Percentiles rank a stretch among this genome's conserved stretches.
phyloP scores from a whole-genome alignment of 2,329 filamentous ascomycete genomes.

The Ploettnerulaceae sp. region DNA sequence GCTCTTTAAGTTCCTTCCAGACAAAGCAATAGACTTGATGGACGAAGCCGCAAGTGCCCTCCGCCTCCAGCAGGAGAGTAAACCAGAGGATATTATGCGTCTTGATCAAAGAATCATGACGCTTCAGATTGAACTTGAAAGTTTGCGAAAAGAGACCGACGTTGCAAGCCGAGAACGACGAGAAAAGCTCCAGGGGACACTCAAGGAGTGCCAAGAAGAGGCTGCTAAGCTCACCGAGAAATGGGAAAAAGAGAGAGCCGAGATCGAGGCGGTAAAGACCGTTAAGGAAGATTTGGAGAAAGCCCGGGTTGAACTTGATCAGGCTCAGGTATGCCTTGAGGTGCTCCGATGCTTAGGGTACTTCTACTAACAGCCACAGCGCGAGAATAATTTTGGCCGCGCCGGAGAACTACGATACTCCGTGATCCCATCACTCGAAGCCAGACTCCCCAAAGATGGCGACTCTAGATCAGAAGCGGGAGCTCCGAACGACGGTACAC shows the following conservation, averaged over 20 bases:
- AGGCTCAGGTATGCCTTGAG: slow-evolving; percentile 55
- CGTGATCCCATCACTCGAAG: slow-evolving; percentile 75
- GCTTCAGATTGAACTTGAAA: slow-evolving; percentile 94
- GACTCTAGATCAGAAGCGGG: slow-evolving; percentile 20
- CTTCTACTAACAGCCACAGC: slow-evolving; percentile 29
- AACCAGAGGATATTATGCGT: slow-evolving; percentile 88
- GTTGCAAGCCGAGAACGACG: slow-evolving; percentile 81
- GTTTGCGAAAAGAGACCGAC: slow-evolving; percentile 88
- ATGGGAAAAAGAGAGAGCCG: slow-evolving; percentile 85
- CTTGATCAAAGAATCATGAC: slow-evolving; percentile 96
- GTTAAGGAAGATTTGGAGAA: slow-evolving; percentile 84
- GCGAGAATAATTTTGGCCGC: slow-evolving; percentile 80
- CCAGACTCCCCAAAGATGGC: slow-evolving; percentile 57
- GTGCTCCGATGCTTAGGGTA: background rate
- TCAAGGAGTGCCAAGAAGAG: slow-evolving; percentile 75
- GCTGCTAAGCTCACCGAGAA: slow-evolving; percentile 68
- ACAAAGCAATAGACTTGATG: slow-evolving; percentile 87
- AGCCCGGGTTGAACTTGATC: slow-evolving; percentile 78
- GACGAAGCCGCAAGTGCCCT: slow-evolving; percentile 91
- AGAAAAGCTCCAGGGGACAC: slow-evolving; percentile 73
- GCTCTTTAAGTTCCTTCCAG: slow-evolving; percentile 88
- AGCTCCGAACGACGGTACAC: slow-evolving; percentile 39
- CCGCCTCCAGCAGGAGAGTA: slow-evolving; percentile 91
- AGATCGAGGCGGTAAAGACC: slow-evolving; percentile 83
- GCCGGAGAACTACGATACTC: slow-evolving; percentile 91